Evolutionary conservation across 2,329 filamentous ascomycete species (phyloP), one percentile per base, ranked within the genome.

Genomic region (Paecilomyces dactylethromorphus): DNA sequence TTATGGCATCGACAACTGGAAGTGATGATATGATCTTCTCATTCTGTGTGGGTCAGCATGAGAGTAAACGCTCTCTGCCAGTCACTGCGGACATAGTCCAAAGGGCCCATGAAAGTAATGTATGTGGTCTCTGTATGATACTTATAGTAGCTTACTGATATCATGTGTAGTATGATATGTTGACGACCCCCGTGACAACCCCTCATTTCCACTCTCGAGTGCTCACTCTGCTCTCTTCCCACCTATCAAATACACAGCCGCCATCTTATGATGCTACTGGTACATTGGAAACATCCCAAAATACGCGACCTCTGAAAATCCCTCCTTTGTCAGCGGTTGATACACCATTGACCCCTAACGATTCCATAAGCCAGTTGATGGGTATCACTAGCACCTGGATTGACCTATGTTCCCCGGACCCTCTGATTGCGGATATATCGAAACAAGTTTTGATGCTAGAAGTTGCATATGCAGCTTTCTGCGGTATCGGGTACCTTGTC

Each of bases 401-500:
- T 64, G 92, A 97, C 70, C 78, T 97, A 12, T 88, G 87, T 67
- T 96, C 92, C 2, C 78, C 86, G 1, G 89, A 97, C 72, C 90
- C 92, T 6, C 75, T 93, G 62, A 87, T 97, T 62, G 87, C 91
- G 7, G 90, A 90, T 71, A 83, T 97, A 59, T 97, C 93, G 35
- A 86, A 90, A 52, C 93, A 97, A 76, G 89, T 96, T 6, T 80
- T 99, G 63, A 92, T 92, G 71, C 82, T 96, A 45, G 94, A 99
- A 72, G 84, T 97, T 54, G 90, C 91, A 54, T 99, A 97, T 76
- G 94, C 95, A 63, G 92, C 91, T 62, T 99, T 97, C 76, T 97
- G 92, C 69, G 95, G 95, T 35, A 84, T 94, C 54, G 86, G 87
- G 58, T 95, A 89, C 74, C 82, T 97, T 59, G 79, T 97, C 55